Conservation (phyloP, 139 green algal species). For the Pleodorina starrii region DNA sequence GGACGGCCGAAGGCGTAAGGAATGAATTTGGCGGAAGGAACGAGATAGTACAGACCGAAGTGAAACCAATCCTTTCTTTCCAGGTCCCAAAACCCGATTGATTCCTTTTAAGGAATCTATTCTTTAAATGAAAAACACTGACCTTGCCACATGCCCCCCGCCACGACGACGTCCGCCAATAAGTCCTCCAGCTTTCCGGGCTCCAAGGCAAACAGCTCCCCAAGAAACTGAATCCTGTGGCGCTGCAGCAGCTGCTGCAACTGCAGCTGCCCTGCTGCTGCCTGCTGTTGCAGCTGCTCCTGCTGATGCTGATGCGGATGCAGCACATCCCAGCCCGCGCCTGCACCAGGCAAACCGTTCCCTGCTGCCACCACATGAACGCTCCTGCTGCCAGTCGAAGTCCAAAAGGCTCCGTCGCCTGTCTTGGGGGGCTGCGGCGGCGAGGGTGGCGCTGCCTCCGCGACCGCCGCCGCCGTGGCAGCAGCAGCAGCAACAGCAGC, state of each 20-base stretch:
- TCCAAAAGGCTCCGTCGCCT: too few relatives aligned
- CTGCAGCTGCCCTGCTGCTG: background rate
- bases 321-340: too few relatives aligned
- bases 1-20: too few relatives aligned
- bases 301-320: background rate
- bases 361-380: too few relatives aligned
- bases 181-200: background rate
- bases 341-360: too few relatives aligned
- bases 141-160: conserved; percentile 1
- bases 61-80: too few relatives aligned
- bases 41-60: too few relatives aligned
- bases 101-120: too few relatives aligned
- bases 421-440: too few relatives aligned
- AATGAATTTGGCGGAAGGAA: too few relatives aligned
- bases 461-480: background rate
- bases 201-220: background rate
- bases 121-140: background rate
- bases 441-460: background rate
- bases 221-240: background rate
- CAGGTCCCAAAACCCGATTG: too few relatives aligned
- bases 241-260: background rate
- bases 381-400: too few relatives aligned
- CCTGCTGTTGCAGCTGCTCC: background rate
- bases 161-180: background rate
- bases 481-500: background rate